Evolutionary conservation across 805 yeast genomes (phyloP).

Genomic region (Pichia gijzeniarum): DNA sequence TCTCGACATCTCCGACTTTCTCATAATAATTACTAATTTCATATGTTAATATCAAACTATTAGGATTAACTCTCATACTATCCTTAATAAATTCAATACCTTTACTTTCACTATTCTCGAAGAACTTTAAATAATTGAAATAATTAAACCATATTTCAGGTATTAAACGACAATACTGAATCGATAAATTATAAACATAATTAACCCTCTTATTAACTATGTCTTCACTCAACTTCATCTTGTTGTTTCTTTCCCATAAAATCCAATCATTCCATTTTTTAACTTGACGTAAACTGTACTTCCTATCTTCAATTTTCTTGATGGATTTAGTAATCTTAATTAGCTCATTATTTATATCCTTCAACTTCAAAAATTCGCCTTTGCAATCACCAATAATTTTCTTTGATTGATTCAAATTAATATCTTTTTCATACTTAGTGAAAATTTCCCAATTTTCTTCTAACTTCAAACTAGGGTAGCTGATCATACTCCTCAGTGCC

Average conservation of each 20-base stretch:
- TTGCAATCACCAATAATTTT: slow-evolving; percentile 79
- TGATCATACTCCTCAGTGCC: slow-evolving; percentile 59
- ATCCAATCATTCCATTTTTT: slow-evolving; percentile 69
- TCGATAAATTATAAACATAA: slow-evolving; percentile 68
- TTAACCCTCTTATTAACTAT: slow-evolving; percentile 50
- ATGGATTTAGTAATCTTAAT: slow-evolving; percentile 40
- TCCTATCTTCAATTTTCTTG: slow-evolving; percentile 13
- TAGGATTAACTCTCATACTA: slow-evolving; percentile 61
- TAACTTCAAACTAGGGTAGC: slow-evolving; percentile 69
- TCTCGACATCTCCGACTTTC: slow-evolving; percentile 42
- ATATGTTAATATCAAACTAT: slow-evolving; percentile 58
- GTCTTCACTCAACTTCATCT: slow-evolving; percentile 50
- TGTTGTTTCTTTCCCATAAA: slow-evolving; percentile 70
- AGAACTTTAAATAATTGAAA: slow-evolving; percentile 20
- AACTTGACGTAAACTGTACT: slow-evolving; percentile 36
- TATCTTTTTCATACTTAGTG: slow-evolving; percentile 74
- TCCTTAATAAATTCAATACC: slow-evolving; percentile 41
- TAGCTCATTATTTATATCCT: slow-evolving; percentile 72
- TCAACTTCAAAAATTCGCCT: slow-evolving; percentile 79
- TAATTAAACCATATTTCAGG: slow-evolving; percentile 77
- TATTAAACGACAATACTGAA: slow-evolving; percentile 51
- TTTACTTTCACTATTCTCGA: slow-evolving; percentile 14
- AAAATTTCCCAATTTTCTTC: slow-evolving; percentile 79
- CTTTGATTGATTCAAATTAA: slow-evolving; percentile 66
- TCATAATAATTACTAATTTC: slow-evolving; percentile 69